phyloP scores from a whole-genome alignment of 2,329 filamentous ascomycete genomes.

The Curvularia verruculosa region DNA sequence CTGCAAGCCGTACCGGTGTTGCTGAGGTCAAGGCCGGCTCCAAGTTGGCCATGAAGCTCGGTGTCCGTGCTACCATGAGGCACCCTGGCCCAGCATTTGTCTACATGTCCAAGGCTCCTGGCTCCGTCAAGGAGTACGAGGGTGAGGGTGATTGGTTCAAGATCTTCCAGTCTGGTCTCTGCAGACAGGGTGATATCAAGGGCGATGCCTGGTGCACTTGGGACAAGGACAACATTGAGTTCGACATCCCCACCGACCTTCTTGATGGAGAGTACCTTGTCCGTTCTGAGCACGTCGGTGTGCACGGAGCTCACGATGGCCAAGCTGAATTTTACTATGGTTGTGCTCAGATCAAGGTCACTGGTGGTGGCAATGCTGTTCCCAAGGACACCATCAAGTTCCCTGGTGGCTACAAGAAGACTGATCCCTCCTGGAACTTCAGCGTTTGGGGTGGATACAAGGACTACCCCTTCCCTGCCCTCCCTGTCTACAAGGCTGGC shows the following conservation, averaged over 20 bases:
- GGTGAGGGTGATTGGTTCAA: conserved; percentile 40
- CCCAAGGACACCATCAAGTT: conserved; percentile 44
- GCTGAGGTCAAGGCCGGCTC: conserved; percentile 24
- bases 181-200: conserved; percentile 14
- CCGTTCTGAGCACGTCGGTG: conserved; percentile 52
- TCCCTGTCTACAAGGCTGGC: conserved; percentile 23
- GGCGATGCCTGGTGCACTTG: conserved; percentile 30
- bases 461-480: conserved; percentile 28
- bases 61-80: conserved; percentile 23
- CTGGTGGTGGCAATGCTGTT: conserved; percentile 39
- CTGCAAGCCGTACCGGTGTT: conserved; percentile 16
- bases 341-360: conserved; percentile 53
- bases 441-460: conserved; percentile 29
- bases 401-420: conserved; percentile 47
- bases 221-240: conserved; percentile 20
- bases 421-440: conserved; percentile 31
- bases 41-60: conserved; percentile 27
- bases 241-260: conserved; percentile 46
- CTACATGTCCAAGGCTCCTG: conserved; percentile 38
- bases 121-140: conserved; percentile 24
- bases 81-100: conserved; percentile 29
- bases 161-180: conserved; percentile 26
- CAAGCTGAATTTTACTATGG: conserved; percentile 50
- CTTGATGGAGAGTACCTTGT: conserved; percentile 53
- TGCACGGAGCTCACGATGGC: conserved; percentile 45